phyloP scores from a whole-genome alignment of 1,284 basidiomycete species.

The Meira nashicola region DNA sequence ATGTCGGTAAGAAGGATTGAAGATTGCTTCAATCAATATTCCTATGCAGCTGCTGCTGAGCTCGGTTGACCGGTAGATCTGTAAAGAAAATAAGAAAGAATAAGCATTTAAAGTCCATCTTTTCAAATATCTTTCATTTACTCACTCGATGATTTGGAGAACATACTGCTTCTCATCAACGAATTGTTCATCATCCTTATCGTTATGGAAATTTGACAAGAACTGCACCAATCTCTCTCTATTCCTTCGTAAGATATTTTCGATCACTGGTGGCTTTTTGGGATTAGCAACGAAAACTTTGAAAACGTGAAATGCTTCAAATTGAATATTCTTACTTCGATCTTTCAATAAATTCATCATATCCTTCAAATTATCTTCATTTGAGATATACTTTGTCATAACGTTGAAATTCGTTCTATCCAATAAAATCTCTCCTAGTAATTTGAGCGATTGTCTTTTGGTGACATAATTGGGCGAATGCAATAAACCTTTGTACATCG shows the following conservation, averaged over 20 bases:
- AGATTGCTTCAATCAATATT: neutral
- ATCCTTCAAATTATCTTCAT: slow-evolving; percentile 85
- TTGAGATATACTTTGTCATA: slow-evolving; percentile 94
- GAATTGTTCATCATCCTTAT: slow-evolving; percentile 67
- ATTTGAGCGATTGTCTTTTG: slow-evolving; percentile 96
- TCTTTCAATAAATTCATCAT: slow-evolving; percentile 99
- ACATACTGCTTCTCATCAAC: slow-evolving; percentile 52
- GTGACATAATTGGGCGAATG: slow-evolving; percentile 95
- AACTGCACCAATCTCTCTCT: slow-evolving; percentile 87
- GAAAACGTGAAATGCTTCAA: slow-evolving; percentile 99
- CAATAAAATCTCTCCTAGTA: slow-evolving; percentile 93
- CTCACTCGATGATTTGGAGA: slow-evolving; percentile 45
- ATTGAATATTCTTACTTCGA: slow-evolving; percentile 98
- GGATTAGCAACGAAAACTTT: slow-evolving; percentile 99
- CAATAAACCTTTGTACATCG: slow-evolving; percentile 85
- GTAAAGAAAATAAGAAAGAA: neutral
- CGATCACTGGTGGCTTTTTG: slow-evolving; percentile 94
- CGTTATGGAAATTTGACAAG: slow-evolving; percentile 90
- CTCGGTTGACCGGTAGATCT: slow-evolving; percentile 15
- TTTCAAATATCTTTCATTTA: neutral
- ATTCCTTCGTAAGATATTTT: slow-evolving; percentile 82
- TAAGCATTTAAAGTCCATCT: neutral
- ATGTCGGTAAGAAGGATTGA: no score
- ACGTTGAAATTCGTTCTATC: slow-evolving; percentile 96
- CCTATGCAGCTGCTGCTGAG: slow-evolving; percentile 4